Evolutionary conservation across 805 yeast species (phyloP), one percentile per base, ranked within the genome.

Genomic region (Candida sanyiensis): DNA sequence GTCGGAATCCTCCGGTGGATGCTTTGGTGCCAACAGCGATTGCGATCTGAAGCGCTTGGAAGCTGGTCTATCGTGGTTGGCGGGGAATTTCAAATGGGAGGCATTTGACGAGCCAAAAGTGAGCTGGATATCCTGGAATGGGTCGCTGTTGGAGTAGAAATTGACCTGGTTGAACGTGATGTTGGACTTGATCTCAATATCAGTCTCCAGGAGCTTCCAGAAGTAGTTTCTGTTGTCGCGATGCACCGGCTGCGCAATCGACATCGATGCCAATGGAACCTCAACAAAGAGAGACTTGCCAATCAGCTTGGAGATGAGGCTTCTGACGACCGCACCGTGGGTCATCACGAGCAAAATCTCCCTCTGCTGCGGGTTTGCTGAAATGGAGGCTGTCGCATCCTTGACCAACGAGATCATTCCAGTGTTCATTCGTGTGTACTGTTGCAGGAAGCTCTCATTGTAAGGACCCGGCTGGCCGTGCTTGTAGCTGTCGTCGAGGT

Each of bases 301-400:
- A 32, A 64, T 37, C 4, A 69, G 36, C 24, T 67, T 49, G 30
- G 69, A 69, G 12, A 68, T 45, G 6, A 68, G 43, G 17, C 65
- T 54, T 15, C 70, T 58, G 10, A 66, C 65, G 33, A 67, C 62
- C 1, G 73, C 71, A 7, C 73, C 73, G 42, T 69, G 73, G 5
- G 71, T 56, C 43, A 69, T 54, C 12, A 69, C 44, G 4, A 68
- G 44, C 1, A 61, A 49, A 4, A 62, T 55, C 26, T 62, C 51
- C 30, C 56, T 56, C 25, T 63, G 57, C 6, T 59, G 54, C 26
- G 48, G 45, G 6, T 49, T 48, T 3, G 42, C 35, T 9, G 60
- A 50, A n/a, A 43, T 37, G 8, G 42, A 46, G 19, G 55, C 49
- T 35, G 62, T 58, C 4, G 46, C 43, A 35, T 50, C 55, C 37